These are phyloP conservation scores for Macrophomina tecta DNA, from an alignment of 2,329 filamentous ascomycete species.

Conservation along the genomic window DNA sequence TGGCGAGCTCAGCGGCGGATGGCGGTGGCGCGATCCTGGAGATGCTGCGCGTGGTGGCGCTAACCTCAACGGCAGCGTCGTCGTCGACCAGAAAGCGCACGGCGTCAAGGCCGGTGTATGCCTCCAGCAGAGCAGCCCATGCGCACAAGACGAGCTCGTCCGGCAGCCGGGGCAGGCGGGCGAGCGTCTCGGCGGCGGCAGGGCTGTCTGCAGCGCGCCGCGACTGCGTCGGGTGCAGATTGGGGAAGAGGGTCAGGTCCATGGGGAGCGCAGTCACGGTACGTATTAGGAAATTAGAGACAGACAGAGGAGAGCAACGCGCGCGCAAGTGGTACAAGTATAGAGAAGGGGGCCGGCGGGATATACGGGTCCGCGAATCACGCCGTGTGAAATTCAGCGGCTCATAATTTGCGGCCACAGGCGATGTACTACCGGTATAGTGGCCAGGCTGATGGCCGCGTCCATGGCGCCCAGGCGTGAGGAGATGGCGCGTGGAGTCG, in stretches of 20 bases:
- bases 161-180: constrained; percentile 20
- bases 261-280: constrained; percentile 18
- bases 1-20: constrained; percentile 4
- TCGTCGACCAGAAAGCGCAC: constrained; percentile 30
- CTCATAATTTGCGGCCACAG: constrained; percentile 23
- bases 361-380: constrained; percentile 18
- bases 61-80: constrained; percentile 24
- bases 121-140: constrained; percentile 30
- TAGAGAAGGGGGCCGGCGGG: constrained; percentile 19
- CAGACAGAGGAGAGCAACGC: not conserved
- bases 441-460: not conserved
- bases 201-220: not conserved
- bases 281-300: constrained; percentile 24
- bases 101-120: constrained; percentile 30
- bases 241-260: constrained; percentile 26
- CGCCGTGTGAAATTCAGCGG: constrained; percentile 2
- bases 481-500: constrained; percentile 23
- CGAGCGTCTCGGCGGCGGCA: constrained; percentile 14
- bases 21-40: constrained; percentile 20
- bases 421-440: constrained; percentile 12
- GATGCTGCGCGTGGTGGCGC: constrained; percentile 20
- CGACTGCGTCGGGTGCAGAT: constrained; percentile 11
- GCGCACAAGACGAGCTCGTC: constrained; percentile 29
- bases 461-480: constrained; percentile 19
- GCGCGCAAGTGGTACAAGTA: constrained; percentile 22